A percentile compares a stretch with the other conserved stretches of the same genome.
These are phyloP conservation scores for Pistacia integerrima DNA, from an alignment of 345 rosid species.

Conservation along the genomic window DNA sequence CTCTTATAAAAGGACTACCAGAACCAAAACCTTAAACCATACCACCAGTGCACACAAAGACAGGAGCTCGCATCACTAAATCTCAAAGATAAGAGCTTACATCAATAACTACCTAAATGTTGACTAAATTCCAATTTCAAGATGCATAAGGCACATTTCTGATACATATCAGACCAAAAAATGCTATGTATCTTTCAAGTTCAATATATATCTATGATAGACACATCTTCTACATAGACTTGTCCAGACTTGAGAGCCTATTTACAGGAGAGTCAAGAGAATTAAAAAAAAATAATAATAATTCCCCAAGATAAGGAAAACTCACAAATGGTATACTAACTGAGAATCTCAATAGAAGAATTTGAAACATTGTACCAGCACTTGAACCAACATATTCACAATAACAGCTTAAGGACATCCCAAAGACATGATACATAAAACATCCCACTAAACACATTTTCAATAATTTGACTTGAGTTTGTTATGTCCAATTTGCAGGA, in stretches of 20 bases:
- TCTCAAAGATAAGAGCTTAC: too few relatives aligned
- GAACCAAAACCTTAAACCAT: not conserved
- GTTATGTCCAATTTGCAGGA: not conserved
- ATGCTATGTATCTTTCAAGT: conserved; percentile 1
- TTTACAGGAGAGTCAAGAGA: conserved; percentile 13
- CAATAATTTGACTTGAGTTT: not conserved
- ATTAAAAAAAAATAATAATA: not conserved
- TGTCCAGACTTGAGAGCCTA: conserved; percentile 6
- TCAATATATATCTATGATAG: not conserved
- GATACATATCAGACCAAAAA: not conserved
- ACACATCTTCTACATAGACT: not conserved
- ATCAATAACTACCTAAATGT: too few relatives aligned
- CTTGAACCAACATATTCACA: conserved; percentile 66
- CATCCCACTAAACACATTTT: conserved; percentile 21
- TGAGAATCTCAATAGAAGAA: conserved; percentile 54
- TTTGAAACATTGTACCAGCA: conserved; percentile 61
- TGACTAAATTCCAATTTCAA: not conserved
- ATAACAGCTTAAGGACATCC: conserved; percentile 41
- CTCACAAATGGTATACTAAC: conserved; percentile 57
- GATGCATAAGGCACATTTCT: conserved; percentile 4
- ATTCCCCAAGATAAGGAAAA: conserved; percentile 48
- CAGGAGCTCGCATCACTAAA: too few relatives aligned
- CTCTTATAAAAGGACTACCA: not conserved
- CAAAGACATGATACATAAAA: conserved; percentile 15
- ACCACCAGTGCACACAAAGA: too few relatives aligned